These are phyloP conservation scores for Starmerella gropengiesseri DNA, from an alignment of 805 yeast genomes.

Conservation along the genomic window DNA sequence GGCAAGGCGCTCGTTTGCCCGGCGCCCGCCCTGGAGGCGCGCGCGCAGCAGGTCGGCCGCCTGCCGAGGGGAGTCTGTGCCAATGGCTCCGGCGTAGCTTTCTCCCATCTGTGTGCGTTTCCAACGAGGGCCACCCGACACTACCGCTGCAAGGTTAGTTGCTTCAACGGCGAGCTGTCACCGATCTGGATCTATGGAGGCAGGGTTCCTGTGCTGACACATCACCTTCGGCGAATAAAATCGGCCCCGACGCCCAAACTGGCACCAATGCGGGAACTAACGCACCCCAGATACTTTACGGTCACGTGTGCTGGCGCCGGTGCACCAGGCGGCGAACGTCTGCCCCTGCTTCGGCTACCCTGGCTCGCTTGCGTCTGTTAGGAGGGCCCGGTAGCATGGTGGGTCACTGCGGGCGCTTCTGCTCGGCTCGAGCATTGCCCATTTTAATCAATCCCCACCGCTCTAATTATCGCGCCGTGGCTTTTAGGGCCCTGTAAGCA, in stretches of 20 bases:
- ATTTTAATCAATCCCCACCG: too few relatives aligned
- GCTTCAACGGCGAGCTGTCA: slow-evolving; percentile 1
- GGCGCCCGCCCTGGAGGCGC: slow-evolving; percentile 44
- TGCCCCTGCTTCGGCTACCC: too few relatives aligned
- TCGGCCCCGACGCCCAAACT: neutral
- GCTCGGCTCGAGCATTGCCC: too few relatives aligned
- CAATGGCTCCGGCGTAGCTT: slow-evolving; percentile 23
- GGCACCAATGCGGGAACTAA: neutral
- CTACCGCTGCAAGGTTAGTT: neutral
- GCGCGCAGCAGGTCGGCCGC: slow-evolving; percentile 51
- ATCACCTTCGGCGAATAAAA: neutral
- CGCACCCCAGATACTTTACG: neutral
- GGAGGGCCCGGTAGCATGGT: too few relatives aligned
- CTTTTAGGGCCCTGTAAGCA: too few relatives aligned
- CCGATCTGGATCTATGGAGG: slow-evolving; percentile 6
- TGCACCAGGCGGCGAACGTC: too few relatives aligned
- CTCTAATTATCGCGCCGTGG: too few relatives aligned
- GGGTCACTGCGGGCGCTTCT: too few relatives aligned
- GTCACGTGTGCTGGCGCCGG: too few relatives aligned
- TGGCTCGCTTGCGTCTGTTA: too few relatives aligned
- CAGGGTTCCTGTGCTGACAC: slow-evolving; percentile 10
- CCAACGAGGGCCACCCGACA: neutral
- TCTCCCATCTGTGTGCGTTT: slow-evolving; percentile 14
- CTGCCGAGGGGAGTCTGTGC: slow-evolving; percentile 37
- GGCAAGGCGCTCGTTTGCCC: slow-evolving; percentile 50